These are phyloP conservation scores for Psilocybe cubensis DNA, from an alignment of 768 basidiomycete species.

Conservation along the genomic window DNA sequence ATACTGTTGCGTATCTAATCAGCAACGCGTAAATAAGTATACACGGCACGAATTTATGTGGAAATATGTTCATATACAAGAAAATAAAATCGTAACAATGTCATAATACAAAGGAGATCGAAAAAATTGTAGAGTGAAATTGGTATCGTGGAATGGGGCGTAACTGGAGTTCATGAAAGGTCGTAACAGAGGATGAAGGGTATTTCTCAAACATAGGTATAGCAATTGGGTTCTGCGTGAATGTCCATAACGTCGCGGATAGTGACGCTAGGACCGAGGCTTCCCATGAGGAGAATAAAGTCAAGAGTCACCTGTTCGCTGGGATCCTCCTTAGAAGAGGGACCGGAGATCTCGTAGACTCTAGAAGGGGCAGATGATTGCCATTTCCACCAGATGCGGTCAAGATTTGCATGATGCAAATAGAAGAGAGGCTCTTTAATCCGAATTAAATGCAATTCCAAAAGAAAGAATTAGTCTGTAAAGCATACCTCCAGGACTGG, in stretches of 20 bases:
- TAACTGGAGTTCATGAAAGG: background rate
- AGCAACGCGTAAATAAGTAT: constrained; percentile 13
- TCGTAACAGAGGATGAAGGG: background rate
- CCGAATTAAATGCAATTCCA: background rate
- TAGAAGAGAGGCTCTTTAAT: constrained; percentile 40
- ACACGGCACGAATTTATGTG: background rate
- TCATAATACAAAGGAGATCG: background rate
- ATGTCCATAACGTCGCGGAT: constrained; percentile 39
- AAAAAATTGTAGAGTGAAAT: background rate
- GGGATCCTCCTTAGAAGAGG: constrained; percentile 26
- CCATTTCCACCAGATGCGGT: constrained; percentile 46
- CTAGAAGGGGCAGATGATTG: constrained; percentile 26
- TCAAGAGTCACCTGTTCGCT: constrained; percentile 37
- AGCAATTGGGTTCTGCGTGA: constrained; percentile 31
- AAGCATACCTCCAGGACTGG: constrained; percentile 42
- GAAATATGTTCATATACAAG: background rate
- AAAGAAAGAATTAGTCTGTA: background rate
- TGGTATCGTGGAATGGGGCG: background rate
- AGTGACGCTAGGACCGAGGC: constrained; percentile 27
- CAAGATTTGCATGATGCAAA: constrained; percentile 42
- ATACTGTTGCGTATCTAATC: constrained; percentile 55
- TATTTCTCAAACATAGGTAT: constrained; percentile 19
- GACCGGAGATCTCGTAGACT: constrained; percentile 39
- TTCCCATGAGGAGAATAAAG: constrained; percentile 30
- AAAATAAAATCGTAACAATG: background rate